Conservation (phyloP, 73 alveolate species). For the Paraurostyla sp. region DNA sequence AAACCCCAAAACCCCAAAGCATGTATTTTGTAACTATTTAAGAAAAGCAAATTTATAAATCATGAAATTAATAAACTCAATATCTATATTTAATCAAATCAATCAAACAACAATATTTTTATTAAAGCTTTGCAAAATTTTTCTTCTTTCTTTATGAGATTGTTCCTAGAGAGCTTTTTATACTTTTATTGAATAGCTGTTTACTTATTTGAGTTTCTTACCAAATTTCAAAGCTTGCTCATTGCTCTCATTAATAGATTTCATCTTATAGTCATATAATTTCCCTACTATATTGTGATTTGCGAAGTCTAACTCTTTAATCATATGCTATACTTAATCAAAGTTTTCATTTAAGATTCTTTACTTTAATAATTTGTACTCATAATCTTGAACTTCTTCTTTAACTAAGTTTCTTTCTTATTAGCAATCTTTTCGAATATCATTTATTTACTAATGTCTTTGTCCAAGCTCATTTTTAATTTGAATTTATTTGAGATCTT, state of each 20-base stretch:
- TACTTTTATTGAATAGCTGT: not conserved
- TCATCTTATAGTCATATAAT: slow-evolving; percentile 25
- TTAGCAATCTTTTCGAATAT: slow-evolving; percentile 1
- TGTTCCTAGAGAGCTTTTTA: not conserved
- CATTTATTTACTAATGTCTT: not conserved
- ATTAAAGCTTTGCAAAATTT: not conserved
- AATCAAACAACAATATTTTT: too few relatives aligned
- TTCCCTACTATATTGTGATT: not conserved
- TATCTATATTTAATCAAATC: too few relatives aligned
- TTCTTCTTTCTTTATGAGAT: slow-evolving; percentile 15
- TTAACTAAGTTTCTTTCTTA: not conserved
- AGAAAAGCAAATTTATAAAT: too few relatives aligned
- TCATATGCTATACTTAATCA: not conserved
- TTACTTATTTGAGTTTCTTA: not conserved
- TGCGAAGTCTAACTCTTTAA: slow-evolving; percentile 36
- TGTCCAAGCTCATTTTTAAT: not conserved
- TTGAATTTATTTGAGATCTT: not conserved
- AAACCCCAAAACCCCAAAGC: too few relatives aligned
- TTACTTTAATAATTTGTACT: not conserved
- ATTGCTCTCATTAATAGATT: not conserved
- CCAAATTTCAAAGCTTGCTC: not conserved
- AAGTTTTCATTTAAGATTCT: slow-evolving; percentile 24
- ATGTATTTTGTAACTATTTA: too few relatives aligned
- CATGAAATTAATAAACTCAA: too few relatives aligned
- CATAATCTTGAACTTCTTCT: slow-evolving; percentile 1